Evolutionary conservation across 352 stramenopile genomes (phyloP).

Genomic region (Pythium biforme): DNA sequence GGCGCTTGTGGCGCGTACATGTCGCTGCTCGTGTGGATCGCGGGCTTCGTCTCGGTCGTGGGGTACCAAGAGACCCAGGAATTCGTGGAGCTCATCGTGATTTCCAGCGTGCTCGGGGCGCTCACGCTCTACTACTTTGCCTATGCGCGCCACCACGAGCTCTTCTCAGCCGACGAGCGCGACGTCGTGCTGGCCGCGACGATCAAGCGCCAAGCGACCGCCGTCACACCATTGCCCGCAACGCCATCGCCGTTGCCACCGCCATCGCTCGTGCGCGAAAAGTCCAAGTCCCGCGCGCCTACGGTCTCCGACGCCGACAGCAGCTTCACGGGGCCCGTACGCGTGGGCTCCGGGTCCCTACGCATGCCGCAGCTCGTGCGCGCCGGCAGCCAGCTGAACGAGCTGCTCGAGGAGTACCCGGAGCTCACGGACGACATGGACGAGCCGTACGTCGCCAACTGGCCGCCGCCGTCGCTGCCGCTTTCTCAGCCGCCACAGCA

Average conservation of each 20-base stretch:
- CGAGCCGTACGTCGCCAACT: conserved; percentile 8
- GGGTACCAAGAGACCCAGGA: not conserved
- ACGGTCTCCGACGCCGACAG: conserved; percentile 1
- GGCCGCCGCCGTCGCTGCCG: not conserved
- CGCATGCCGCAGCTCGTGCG: conserved; percentile 12
- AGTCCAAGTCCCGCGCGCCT: not conserved
- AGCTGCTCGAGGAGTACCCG: conserved; percentile 8
- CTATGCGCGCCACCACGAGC: conserved; percentile 14
- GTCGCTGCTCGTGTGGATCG: conserved; percentile 17
- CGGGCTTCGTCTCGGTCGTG: conserved; percentile 19
- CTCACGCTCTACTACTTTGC: conserved; percentile 22
- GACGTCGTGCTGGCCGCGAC: conserved; percentile 15
- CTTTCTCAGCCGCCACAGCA: not conserved
- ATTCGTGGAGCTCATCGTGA: conserved; percentile 1
- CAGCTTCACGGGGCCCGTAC: not conserved
- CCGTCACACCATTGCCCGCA: too few species aligned
- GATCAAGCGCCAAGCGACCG: not conserved
- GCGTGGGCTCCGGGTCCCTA: conserved; percentile 3
- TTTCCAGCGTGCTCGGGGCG: not conserved
- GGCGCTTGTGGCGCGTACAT: conserved; percentile 13
- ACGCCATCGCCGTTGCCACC: not conserved
- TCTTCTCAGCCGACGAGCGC: conserved; percentile 26
- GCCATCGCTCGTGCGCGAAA: not conserved
- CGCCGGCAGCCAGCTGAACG: conserved; percentile 7
- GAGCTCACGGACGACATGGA: conserved; percentile 9